Evolutionary conservation across 495 filamentous ascomycete species (phyloP).

Genomic region (Aspergillus steynii): DNA sequence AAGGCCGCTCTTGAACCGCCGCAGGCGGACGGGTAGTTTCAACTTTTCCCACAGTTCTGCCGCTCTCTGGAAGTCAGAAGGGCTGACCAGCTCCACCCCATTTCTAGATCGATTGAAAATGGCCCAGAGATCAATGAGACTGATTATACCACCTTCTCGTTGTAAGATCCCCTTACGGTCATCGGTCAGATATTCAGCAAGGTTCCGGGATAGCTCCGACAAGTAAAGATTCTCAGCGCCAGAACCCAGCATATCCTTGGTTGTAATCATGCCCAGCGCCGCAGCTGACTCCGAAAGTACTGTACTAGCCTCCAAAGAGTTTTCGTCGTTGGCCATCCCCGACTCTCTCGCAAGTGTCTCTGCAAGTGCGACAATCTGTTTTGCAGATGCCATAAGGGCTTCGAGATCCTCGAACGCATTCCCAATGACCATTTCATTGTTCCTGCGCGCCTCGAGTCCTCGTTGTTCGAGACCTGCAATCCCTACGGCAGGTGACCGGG

Average conservation of each 20-base stretch:
- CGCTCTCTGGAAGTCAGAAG: constrained; percentile 88
- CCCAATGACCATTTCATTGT: constrained; percentile 91
- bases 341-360: constrained; percentile 79
- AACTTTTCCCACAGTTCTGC: constrained; percentile 86
- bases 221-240: constrained; percentile 62
- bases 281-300: constrained; percentile 80
- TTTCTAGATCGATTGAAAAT: constrained; percentile 95
- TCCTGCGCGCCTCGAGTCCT: constrained; percentile 77
- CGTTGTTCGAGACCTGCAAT: constrained; percentile 90
- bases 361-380: constrained; percentile 90
- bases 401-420: constrained; percentile 96
- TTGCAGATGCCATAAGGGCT: constrained; percentile 94
- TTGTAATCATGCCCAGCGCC: constrained; percentile 84
- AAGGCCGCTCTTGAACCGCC: constrained; percentile 87
- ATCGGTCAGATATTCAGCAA: constrained; percentile 93
- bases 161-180: constrained; percentile 78
- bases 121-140: constrained; percentile 93
- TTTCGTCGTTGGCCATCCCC: constrained; percentile 55
- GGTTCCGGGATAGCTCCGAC: constrained; percentile 79
- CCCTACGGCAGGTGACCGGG: constrained; percentile 68
- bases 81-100: constrained; percentile 92
- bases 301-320: constrained; percentile 64
- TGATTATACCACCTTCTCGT: constrained; percentile 90
- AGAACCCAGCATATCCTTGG: constrained; percentile 81
- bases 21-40: constrained; percentile 79